Evolutionary conservation across 441 rosid species (phyloP).

Genomic region (Populus hybrid): DNA sequence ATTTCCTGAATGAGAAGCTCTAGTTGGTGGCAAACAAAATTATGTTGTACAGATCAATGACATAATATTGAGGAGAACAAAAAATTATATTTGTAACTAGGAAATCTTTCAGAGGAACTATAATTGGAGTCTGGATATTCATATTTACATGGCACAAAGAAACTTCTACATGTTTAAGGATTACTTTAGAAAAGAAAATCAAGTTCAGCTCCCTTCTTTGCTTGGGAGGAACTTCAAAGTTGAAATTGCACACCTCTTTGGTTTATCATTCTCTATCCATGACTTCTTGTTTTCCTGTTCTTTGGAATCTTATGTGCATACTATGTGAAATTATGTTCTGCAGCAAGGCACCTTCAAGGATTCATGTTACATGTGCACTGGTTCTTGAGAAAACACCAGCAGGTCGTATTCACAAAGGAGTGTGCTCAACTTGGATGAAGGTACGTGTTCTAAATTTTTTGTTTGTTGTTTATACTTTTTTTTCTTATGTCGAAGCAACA

Average conservation of each 20-base stretch:
- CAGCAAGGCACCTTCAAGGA: conserved; percentile 78
- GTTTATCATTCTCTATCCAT: background rate
- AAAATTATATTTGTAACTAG: background rate
- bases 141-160: too few relatives aligned
- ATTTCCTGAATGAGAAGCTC: background rate
- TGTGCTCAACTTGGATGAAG: too few relatives aligned
- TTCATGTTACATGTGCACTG: conserved; percentile 96
- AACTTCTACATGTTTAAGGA: background rate
- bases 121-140: too few relatives aligned
- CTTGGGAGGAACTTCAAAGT: background rate
- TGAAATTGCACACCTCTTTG: background rate
- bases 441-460: conserved; percentile 30
- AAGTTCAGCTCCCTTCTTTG: too few relatives aligned
- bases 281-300: background rate
- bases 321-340: conserved; percentile 13
- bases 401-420: conserved; percentile 65
- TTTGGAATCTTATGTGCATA: background rate
- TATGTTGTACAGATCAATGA: background rate
- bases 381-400: conserved; percentile 80
- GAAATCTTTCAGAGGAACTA: too few relatives aligned
- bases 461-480: too few relatives aligned
- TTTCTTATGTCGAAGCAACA: background rate
- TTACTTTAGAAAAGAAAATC: too few relatives aligned
- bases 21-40: background rate
- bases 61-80: background rate